Evolutionary conservation across 345 rosid genomes (phyloP), one percentile per base, ranked within the genome.

Genomic region (Hypericum perforatum): DNA sequence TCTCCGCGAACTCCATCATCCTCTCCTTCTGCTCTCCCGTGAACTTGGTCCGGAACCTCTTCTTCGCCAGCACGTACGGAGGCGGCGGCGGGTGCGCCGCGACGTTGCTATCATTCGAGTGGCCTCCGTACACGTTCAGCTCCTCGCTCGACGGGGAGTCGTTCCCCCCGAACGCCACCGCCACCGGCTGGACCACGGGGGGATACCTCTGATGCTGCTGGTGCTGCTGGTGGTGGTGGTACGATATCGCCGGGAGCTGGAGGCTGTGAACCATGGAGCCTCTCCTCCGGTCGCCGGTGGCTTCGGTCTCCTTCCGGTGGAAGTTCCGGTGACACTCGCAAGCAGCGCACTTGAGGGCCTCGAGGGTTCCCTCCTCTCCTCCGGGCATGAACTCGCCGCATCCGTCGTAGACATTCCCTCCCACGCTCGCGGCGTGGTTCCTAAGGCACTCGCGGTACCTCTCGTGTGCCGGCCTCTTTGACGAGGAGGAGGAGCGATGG

Each of bases 311-410:
- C 62, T 78, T 87, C 47, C 95, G 77, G 74, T 91, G 98, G 50
- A 91, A 91, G 70, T 87, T 91, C 10, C 98, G 82, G 82, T 91
- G 98, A 59, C 98, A 91, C 6, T 81, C 82, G 53, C 98, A 91
- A 49, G 98, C 98, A 6, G 94, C 96, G 43, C 98, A 91, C 66
- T 79, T 80, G 39, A 91, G 76, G 59, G 96, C 92, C 56, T 81
- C 96, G 0, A 82, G 55, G 0, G 82, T 71, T 13, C 96, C 95
- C n/a, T 80, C 96, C 43, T 83, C 88, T 0, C 98, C 96, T 5
- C 95, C 79, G 0, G 98, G 94, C 96, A 91, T 87, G 74, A 91
- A 91, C 88, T 91, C 98, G 1, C 96, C 92, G 44, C 98, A 91
- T 5, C 98, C 98, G 32, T 91, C 98, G 65, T 63, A 72, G 11